Conservation (phyloP, 1,284 basidiomycete species). For the Thelephora terrestris region DNA sequence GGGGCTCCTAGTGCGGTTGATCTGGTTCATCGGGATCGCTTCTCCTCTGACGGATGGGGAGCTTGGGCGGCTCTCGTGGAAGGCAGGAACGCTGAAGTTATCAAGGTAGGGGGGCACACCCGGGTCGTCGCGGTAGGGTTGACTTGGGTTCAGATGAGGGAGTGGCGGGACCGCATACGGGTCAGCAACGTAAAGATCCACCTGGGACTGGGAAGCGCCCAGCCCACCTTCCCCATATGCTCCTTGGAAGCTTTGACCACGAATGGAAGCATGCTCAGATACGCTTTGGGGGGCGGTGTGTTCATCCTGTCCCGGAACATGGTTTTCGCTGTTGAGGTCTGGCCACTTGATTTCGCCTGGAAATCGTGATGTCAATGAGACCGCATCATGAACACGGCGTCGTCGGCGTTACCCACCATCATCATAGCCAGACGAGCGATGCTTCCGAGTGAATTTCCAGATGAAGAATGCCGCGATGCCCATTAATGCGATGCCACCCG, state of each 20-base stretch:
- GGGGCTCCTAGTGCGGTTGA: slow-evolving; percentile 38
- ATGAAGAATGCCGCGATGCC: slow-evolving; percentile 62
- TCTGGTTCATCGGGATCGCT: slow-evolving; percentile 70
- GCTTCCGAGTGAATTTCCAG: slow-evolving; percentile 77
- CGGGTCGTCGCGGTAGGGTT: slow-evolving; percentile 64
- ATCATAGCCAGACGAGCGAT: slow-evolving; percentile 56
- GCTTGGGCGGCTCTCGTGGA: slow-evolving; percentile 34
- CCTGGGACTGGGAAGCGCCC: slow-evolving; percentile 41
- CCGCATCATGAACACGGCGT: slow-evolving; percentile 1
- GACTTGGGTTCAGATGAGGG: slow-evolving; percentile 67
- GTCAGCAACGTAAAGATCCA: slow-evolving; percentile 35
- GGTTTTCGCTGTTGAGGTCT: slow-evolving; percentile 52
- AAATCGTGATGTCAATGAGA: slow-evolving; percentile 3
- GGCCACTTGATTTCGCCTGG: slow-evolving; percentile 81
- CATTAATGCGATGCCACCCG: slow-evolving; percentile 62
- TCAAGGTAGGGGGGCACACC: slow-evolving; percentile 50
- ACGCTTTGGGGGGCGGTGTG: not conserved
- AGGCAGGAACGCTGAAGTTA: slow-evolving; percentile 57
- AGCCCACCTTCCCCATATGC: not conserved
- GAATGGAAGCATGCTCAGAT: slow-evolving; percentile 14
- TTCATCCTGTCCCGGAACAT: slow-evolving; percentile 47
- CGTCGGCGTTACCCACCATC: slow-evolving; percentile 44
- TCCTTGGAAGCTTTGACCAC: slow-evolving; percentile 4
- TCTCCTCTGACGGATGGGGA: slow-evolving; percentile 27
- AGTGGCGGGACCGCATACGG: slow-evolving; percentile 77